These are phyloP conservation scores for Magnolia changhungtana DNA, from an alignment of 164 flowering plant species.

Conservation along the genomic window DNA sequence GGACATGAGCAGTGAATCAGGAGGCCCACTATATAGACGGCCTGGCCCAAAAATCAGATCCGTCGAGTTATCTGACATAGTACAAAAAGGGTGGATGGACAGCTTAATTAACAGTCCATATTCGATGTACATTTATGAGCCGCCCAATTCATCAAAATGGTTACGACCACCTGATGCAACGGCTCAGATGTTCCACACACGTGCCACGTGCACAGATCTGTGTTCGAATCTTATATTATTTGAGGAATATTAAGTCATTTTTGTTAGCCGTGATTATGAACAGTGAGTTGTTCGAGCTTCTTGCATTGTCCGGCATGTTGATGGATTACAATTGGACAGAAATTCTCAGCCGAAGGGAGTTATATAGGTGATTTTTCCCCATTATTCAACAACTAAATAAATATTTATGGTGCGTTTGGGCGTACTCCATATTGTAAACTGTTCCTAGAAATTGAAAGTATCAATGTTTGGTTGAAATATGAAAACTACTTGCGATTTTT, in stretches of 20 bases:
- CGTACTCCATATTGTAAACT: background rate
- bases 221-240: background rate
- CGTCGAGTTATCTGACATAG: background rate
- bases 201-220: background rate
- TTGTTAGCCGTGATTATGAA: slow-evolving; percentile 13
- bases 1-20: background rate
- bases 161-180: too few relatives aligned
- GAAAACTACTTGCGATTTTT: too few relatives aligned
- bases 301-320: slow-evolving; percentile 77
- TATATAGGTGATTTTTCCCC: slow-evolving; percentile 43
- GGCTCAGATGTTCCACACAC: background rate
- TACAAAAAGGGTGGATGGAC: background rate
- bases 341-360: slow-evolving; percentile 57
- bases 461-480: background rate
- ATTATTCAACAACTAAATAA: background rate
- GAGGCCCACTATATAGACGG: background rate
- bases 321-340: slow-evolving; percentile 89
- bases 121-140: too few relatives aligned
- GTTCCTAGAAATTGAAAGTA: too few relatives aligned
- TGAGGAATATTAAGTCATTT: background rate
- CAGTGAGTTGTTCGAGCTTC: slow-evolving; percentile 75
- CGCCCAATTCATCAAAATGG: too few relatives aligned
- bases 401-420: background rate
- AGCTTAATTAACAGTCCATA: too few relatives aligned
- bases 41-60: background rate